phyloP scores from a whole-genome alignment of 2,329 filamentous ascomycete species.

The Verticillium alfalfae region DNA sequence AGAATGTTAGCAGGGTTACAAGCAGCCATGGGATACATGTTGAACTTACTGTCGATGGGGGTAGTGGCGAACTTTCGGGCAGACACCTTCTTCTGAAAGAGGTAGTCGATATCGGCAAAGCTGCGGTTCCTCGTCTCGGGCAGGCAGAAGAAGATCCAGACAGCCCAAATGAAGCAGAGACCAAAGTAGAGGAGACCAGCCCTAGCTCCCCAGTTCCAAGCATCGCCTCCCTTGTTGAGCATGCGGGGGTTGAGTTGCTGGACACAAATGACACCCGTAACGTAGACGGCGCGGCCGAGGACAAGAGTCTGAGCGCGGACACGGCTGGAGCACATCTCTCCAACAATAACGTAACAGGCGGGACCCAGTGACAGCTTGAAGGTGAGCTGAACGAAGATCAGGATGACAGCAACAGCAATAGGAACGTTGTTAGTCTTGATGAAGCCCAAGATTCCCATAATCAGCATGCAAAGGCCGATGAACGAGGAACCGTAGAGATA shows the following conservation, averaged over 20 bases:
- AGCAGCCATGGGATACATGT: background rate
- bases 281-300: conserved; percentile 34
- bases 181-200: conserved; percentile 27
- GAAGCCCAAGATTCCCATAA: conserved; percentile 32
- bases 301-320: conserved; percentile 39
- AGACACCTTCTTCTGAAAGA: conserved; percentile 32
- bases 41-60: conserved; percentile 20
- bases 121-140: conserved; percentile 39
- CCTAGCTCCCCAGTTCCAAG: conserved; percentile 30
- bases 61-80: conserved; percentile 20
- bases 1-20: background rate
- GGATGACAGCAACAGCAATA: conserved; percentile 28
- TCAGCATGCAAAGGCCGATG: conserved; percentile 33
- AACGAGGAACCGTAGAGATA: conserved; percentile 34
- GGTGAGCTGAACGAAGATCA: conserved; percentile 31
- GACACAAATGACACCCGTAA: conserved; percentile 32
- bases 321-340: conserved; percentile 36
- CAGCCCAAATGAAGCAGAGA: conserved; percentile 32
- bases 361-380: conserved; percentile 41
- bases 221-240: conserved; percentile 17
- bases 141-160: conserved; percentile 37
- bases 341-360: conserved; percentile 35
- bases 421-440: conserved; percentile 18
- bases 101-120: conserved; percentile 41
- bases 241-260: conserved; percentile 31